These are phyloP conservation scores for Osmanthus fragrans DNA, from an alignment of 257 asterid species.

Conservation along the genomic window DNA sequence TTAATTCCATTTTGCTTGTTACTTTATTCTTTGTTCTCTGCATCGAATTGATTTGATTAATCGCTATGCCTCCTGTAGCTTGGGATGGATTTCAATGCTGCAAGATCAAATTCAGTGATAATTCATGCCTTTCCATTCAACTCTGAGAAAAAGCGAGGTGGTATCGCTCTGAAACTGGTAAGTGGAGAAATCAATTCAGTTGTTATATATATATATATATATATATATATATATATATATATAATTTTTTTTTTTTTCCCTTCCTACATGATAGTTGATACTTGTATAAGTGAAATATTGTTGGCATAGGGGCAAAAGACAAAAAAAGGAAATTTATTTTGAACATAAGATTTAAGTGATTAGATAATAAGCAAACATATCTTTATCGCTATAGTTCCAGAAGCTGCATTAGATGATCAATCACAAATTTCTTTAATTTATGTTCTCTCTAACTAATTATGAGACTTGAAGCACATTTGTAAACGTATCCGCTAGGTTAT, in stretches of 20 bases:
- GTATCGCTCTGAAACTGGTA: slow-evolving; percentile 84
- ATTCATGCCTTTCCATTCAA: slow-evolving; percentile 94
- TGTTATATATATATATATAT: slow-evolving; percentile 4
- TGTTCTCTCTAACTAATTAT: background rate
- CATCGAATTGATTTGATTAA: slow-evolving; percentile 13
- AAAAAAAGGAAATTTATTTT: too few relatives aligned
- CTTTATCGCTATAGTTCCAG: background rate
- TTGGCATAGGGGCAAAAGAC: background rate
- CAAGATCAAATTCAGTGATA: slow-evolving; percentile 59
- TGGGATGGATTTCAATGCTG: slow-evolving; percentile 78
- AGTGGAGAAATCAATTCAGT: slow-evolving; percentile 12
- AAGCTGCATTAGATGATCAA: background rate
- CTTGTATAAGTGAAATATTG: background rate
- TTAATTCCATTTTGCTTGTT: slow-evolving; percentile 19
- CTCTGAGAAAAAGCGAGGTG: slow-evolving; percentile 97
- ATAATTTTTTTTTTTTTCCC: too few relatives aligned
- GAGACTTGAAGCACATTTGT: background rate
- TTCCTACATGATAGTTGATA: too few relatives aligned
- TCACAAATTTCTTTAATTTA: background rate
- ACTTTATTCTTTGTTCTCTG: background rate
- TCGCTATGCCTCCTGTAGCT: slow-evolving; percentile 46
- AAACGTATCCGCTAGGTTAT: too few relatives aligned
- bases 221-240: too few relatives aligned
- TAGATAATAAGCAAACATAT: background rate
- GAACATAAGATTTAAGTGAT: background rate